Evolutionary conservation across 306 rosid species (phyloP).

Genomic region (Prunus dulcis): DNA sequence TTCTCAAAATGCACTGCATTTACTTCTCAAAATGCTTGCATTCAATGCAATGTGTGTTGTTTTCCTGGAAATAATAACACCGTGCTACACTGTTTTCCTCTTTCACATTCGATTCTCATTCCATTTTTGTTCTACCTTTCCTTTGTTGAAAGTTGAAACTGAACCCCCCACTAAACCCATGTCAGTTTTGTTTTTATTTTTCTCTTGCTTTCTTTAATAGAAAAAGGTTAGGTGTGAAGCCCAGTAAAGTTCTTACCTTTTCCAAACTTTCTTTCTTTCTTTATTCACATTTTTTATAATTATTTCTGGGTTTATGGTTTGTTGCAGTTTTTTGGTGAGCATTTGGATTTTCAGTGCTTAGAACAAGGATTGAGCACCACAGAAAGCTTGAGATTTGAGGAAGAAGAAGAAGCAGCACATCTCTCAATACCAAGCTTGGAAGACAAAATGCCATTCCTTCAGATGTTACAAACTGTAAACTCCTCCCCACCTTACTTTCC

Average conservation of each 20-base stretch:
- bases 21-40: slow-evolving; percentile 42
- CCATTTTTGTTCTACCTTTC: slow-evolving; percentile 25
- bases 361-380: slow-evolving; percentile 44
- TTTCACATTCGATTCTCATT: slow-evolving; percentile 34
- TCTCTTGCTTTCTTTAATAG: slow-evolving; percentile 17
- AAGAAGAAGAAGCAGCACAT: slow-evolving; percentile 37
- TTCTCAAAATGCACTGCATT: slow-evolving; percentile 37
- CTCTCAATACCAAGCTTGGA: slow-evolving; percentile 42
- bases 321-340: slow-evolving; percentile 65
- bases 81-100: slow-evolving; percentile 19
- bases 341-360: slow-evolving; percentile 42
- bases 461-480: slow-evolving; percentile 79
- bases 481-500: slow-evolving; percentile 51
- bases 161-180: slow-evolving; percentile 19
- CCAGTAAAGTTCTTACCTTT: slow-evolving; percentile 8
- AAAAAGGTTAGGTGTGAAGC: slow-evolving; percentile 20
- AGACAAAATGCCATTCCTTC: slow-evolving; percentile 74
- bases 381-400: slow-evolving; percentile 38
- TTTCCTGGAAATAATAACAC: slow-evolving; percentile 27
- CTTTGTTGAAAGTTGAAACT: slow-evolving; percentile 21
- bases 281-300: not conserved
- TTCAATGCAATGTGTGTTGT: slow-evolving; percentile 43
- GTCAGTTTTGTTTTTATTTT: slow-evolving; percentile 25
- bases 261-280: not conserved
- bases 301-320: slow-evolving; percentile 5